Conservation (phyloP, 495 filamentous ascomycete species). For the Cenococcum geophilum region DNA sequence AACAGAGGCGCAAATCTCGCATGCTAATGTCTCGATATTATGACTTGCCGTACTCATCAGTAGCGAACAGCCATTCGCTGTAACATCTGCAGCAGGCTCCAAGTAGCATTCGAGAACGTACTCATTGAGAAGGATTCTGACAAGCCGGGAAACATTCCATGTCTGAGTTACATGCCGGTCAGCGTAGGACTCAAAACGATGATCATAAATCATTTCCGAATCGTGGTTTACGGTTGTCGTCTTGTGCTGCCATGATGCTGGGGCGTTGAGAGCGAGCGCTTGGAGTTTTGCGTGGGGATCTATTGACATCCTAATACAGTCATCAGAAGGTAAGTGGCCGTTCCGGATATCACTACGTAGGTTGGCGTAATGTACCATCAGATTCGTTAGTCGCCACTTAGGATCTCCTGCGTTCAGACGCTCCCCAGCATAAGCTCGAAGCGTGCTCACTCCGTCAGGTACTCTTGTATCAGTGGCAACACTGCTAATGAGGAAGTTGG, state of each 20-base stretch:
- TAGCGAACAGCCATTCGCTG: no score
- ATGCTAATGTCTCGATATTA: conserved; percentile 25
- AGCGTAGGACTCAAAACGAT: conserved; percentile 29
- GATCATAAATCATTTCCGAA: conserved; percentile 20
- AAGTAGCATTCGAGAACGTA: conserved; percentile 4
- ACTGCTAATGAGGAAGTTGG: conserved; percentile 32
- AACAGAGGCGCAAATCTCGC: conserved; percentile 34
- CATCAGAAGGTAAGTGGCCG: neutral
- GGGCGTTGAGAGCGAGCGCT: neutral
- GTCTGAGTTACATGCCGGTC: conserved; percentile 28
- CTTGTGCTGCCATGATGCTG: conserved; percentile 7
- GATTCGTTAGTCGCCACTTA: conserved; percentile 25
- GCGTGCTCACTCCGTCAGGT: conserved; percentile 22
- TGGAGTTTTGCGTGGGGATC: conserved; percentile 12
- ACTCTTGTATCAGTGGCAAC: conserved; percentile 18
- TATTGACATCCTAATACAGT: neutral
- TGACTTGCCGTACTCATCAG: neutral
- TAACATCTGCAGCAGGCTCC: neutral
- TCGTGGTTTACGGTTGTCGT: neutral
- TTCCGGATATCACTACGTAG: conserved; percentile 17
- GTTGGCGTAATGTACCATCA: conserved; percentile 28
- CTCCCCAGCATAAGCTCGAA: conserved; percentile 25
- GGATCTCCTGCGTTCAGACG: conserved; percentile 19
- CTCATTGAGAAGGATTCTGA: conserved; percentile 36
- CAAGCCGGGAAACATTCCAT: conserved; percentile 33